Evolutionary conservation across 306 rosid species (phyloP), one percentile per base, ranked within the genome.

Genomic region (Pyrus pyrifolia): DNA sequence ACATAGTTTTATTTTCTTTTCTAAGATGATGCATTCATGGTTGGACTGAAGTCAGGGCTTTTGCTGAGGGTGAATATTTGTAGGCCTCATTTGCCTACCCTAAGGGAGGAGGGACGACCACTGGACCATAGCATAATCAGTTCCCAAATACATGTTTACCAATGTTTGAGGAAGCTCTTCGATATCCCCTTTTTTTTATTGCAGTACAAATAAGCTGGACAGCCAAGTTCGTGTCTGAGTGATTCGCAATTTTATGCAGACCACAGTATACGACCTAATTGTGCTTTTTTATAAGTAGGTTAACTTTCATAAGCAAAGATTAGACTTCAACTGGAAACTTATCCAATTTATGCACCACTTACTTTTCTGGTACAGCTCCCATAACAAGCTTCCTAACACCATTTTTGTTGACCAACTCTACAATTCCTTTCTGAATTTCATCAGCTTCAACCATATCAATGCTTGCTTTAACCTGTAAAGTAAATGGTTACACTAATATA

Each of bases 321-420:
- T 52, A 27, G 14, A 65, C 42, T 76, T 75, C 45, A 33, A 52
- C 15, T 22, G 63, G 72, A 65, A 61, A 81, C 78, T 25, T 64
- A 74, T 59, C 59, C 25, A 46, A 65, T 67, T 52, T 71, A 77
- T 49, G 59, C 40, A 81, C 59, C 67, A 83, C 96, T 89, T 87
- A 89, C 98, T 85, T 87, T 75, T 86, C 90, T 4, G 90, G 83
- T 31, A 68, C 80, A 12, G 90, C 85, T 78, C 98, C 98, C 84
- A 93, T 89, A 44, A 89, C 93, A 79, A 93, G 96, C 87, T 89
- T 93, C 80, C 79, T 83, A 82, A 93, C 84, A 40, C 81, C 86
- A 77, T 87, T 76, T 62, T 14, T 78, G 79, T 67, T 81, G 79
- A 87, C 88, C 84, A 80, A 57, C 73, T 93, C 93, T 80, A 93